Evolutionary conservation across 345 rosid genomes (phyloP), one percentile per base, ranked within the genome.

Genomic region (Melaleuca quinquenervia): DNA sequence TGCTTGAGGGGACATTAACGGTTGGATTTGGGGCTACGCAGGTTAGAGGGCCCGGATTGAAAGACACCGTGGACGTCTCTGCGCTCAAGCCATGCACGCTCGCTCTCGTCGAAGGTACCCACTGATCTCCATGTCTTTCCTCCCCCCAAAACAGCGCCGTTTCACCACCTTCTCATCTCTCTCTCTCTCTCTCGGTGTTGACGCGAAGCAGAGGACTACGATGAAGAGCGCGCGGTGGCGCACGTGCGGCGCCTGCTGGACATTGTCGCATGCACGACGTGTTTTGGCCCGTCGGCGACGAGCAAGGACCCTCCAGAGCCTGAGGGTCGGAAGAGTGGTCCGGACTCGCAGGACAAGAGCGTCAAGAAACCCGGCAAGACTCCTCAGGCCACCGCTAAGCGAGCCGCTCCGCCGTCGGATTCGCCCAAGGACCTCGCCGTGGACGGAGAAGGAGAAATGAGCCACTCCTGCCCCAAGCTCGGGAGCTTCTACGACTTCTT

Each of bases 211-310:
- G 99, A 95, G 93, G 95, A 92, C 83, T 94, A 95, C 92, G 90
- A 94, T 88, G 99, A 96, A 64, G 98, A 90, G 90, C 92, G 88
- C 5, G 95, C 97, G 20, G 93, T 88, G 95, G 98, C 92, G 91
- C 99, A 97, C 91, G 94, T 97, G 83, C 89, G 99, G 87, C 98
- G 99, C 80, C 84, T 96, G 64, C 95, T 96, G 86, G 99, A 97
- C 91, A 89, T 96, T 86, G 92, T 96, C 84, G 96, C 97, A 75
- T 94, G 98, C 91, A 97, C 99, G 16, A 90, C 95, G 64, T 93
- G 94, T 88, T 96, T 95, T 84, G 98, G 97, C 26, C 92, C 95
- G 8, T 94, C 99, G 54, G 80, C 86, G 76, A 85, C 74, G 50
- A 55, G 70, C 80, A 90, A 90, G 86, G 92, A 93, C 51, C 91